These are phyloP conservation scores for Logfia minima DNA, from an alignment of 129 eudicot species.

Conservation along the genomic window DNA sequence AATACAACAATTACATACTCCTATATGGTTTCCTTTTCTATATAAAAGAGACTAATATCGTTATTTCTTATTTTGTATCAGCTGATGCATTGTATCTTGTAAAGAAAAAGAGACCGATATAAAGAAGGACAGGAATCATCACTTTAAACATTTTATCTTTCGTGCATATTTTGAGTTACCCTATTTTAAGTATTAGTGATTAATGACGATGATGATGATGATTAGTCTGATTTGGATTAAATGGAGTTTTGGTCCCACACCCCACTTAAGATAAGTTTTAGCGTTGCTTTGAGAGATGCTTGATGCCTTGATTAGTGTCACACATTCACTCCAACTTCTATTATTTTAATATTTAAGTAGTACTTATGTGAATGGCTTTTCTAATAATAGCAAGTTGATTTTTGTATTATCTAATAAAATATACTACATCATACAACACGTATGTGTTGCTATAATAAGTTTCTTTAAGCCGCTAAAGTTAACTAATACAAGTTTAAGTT, in stretches of 20 bases:
- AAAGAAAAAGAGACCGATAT: neutral
- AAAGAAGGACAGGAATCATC: constrained; percentile 2
- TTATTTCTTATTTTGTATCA: neutral
- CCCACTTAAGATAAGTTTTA: constrained; percentile 14
- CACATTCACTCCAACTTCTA: neutral
- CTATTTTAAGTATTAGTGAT: neutral
- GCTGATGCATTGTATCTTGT: neutral
- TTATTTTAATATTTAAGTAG: neutral
- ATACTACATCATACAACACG: too few relatives aligned
- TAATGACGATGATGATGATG: too few relatives aligned
- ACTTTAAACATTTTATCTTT: constrained; percentile 13
- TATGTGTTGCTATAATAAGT: too few relatives aligned
- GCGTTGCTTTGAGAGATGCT: constrained; percentile 18
- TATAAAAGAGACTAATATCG: neutral
- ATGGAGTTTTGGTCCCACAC: constrained; percentile 20
- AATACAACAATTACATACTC: too few relatives aligned
- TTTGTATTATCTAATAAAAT: too few relatives aligned
- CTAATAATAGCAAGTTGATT: too few relatives aligned
- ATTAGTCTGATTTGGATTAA: constrained; percentile 20
- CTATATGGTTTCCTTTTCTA: too few relatives aligned
- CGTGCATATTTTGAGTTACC: neutral
- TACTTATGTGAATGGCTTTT: neutral
- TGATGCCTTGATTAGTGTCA: constrained; percentile 4
- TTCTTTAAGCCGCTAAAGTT: too few relatives aligned
- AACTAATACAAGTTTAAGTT: too few relatives aligned